Percentiles rank a stretch among this genome's conserved stretches.
These are phyloP conservation scores for Hanseniaspora lindneri DNA, from an alignment of 805 yeast species.

Conservation along the genomic window DNA sequence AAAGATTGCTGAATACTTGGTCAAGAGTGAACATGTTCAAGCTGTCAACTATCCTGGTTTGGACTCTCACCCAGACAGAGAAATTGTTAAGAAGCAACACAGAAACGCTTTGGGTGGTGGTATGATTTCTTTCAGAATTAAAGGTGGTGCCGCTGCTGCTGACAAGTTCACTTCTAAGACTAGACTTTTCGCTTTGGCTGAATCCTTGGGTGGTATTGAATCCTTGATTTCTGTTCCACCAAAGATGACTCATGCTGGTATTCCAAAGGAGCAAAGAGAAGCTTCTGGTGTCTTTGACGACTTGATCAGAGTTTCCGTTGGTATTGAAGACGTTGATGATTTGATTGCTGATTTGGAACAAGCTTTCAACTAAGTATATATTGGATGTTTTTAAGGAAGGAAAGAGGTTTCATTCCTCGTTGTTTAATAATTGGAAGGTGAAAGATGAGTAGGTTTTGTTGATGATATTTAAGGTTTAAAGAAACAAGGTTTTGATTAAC, in stretches of 20 bases:
- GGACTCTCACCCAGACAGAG: constrained; percentile 49
- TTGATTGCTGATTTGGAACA: constrained; percentile 57
- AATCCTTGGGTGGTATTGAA: constrained; percentile 84
- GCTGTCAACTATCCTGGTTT: constrained; percentile 80
- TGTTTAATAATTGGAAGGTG: too few species aligned
- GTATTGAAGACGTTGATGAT: constrained; percentile 76
- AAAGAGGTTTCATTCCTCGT: too few species aligned
- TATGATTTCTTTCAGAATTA: constrained; percentile 76
- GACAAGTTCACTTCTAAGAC: constrained; percentile 60
- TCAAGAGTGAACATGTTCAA: constrained; percentile 38
- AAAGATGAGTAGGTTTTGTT: too few species aligned
- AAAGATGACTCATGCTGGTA: constrained; percentile 85
- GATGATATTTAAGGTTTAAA: too few species aligned
- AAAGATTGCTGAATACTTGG: constrained; percentile 55
- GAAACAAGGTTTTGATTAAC: too few species aligned
- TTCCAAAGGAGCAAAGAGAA: constrained; percentile 67
- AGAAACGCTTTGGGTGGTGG: constrained; percentile 83
- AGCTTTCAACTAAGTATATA: constrained; percentile 41
- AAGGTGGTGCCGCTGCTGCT: constrained; percentile 72
- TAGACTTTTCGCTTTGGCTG: constrained; percentile 72
- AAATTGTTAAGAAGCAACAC: constrained; percentile 60
- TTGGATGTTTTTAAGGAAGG: too few species aligned
- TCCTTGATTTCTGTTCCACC: constrained; percentile 81
- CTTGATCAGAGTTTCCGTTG: constrained; percentile 70
- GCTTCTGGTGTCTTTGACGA: constrained; percentile 71